Evolutionary conservation across 805 yeast species (phyloP).

Genomic region (Yamadazyma nakazawae): DNA sequence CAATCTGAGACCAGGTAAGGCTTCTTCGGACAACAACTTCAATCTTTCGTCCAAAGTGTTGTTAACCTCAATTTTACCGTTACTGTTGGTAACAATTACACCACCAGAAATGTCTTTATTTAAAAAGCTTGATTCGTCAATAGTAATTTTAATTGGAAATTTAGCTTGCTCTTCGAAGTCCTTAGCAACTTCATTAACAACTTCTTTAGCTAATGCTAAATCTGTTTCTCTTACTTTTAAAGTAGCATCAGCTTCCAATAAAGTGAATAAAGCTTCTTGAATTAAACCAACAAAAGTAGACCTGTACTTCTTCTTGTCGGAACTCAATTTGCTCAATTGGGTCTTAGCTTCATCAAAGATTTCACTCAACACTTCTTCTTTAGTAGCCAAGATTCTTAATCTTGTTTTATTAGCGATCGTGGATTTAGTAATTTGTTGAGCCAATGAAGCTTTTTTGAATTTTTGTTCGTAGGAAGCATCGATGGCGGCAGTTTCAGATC

Average conservation of each 20-base stretch:
- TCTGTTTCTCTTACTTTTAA: constrained; percentile 70
- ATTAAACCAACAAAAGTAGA: constrained; percentile 72
- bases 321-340: constrained; percentile 56
- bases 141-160: constrained; percentile 49
- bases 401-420: constrained; percentile 95
- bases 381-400: constrained; percentile 81
- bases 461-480: constrained; percentile 77
- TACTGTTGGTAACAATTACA: constrained; percentile 61
- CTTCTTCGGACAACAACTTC: constrained; percentile 72
- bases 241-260: constrained; percentile 67
- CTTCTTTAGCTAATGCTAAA: constrained; percentile 55
- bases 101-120: constrained; percentile 80
- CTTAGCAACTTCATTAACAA: constrained; percentile 57
- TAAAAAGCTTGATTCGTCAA: constrained; percentile 58
- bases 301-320: constrained; percentile 58
- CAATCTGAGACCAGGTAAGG: constrained; percentile 88
- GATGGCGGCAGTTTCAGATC: constrained; percentile 85
- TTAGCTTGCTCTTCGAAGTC: constrained; percentile 63
- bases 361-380: constrained; percentile 69
- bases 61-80: constrained; percentile 83
- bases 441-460: constrained; percentile 85
- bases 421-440: constrained; percentile 93
- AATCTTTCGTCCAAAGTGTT: constrained; percentile 96
- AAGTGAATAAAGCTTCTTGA: constrained; percentile 66
- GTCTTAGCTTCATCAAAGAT: constrained; percentile 69